A percentile compares a stretch with the other conserved stretches of the same genome.
These are phyloP conservation scores for Neltuma alba DNA, from an alignment of 306 rosid species.

Conservation along the genomic window DNA sequence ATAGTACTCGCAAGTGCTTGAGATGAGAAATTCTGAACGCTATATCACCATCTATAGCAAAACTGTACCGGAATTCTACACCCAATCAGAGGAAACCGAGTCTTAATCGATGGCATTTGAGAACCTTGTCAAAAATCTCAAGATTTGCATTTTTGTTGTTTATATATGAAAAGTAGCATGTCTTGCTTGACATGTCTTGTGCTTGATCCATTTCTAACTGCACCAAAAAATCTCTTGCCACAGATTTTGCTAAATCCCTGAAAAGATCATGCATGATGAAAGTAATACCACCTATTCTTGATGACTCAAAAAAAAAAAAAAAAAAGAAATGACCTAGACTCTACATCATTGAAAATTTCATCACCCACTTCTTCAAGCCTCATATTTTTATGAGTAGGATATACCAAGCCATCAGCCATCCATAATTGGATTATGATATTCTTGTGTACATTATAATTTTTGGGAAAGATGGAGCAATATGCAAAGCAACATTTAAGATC, in stretches of 20 bases:
- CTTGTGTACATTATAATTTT: not conserved
- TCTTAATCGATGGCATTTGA: not conserved
- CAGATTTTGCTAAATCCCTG: no score
- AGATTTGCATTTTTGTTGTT: no score
- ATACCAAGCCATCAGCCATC: constrained; percentile 2
- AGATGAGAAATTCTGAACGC: not conserved
- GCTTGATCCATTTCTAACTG: no score
- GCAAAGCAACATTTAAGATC: constrained; percentile 1
- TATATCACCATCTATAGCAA: not conserved
- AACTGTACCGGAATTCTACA: no score
- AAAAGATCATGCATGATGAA: no score
- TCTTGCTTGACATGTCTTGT: no score
- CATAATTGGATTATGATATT: not conserved
- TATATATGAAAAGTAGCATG: no score
- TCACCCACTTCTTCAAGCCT: not conserved
- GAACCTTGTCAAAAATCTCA: no score
- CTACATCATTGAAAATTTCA: not conserved
- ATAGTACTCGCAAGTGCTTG: not conserved
- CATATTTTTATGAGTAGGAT: not conserved
- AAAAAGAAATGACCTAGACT: not conserved
- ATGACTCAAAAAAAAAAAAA: no score
- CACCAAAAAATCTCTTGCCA: no score
- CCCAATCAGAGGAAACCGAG: no score
- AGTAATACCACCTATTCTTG: not conserved
- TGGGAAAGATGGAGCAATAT: constrained; percentile 1